These are phyloP conservation scores for Crithidia thermophila DNA, from an alignment of 208 protist genomes.

Conservation along the genomic window DNA sequence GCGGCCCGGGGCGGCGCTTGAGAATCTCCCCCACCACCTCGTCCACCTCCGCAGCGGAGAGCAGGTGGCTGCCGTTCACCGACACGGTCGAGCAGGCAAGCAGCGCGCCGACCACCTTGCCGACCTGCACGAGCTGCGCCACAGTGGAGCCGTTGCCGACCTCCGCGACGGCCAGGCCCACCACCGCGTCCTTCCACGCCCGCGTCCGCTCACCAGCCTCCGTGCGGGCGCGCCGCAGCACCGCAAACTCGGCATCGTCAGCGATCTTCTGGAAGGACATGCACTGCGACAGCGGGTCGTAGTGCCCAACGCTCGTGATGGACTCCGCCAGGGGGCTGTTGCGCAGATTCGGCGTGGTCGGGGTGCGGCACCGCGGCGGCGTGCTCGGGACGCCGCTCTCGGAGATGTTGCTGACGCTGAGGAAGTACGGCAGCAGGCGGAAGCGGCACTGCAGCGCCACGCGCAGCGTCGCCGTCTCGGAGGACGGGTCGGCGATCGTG, in stretches of 20 bases:
- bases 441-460: slow-evolving; percentile 71
- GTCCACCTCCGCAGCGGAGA: slow-evolving; percentile 47
- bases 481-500: slow-evolving; percentile 40
- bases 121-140: slow-evolving; percentile 56
- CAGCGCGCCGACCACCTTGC: slow-evolving; percentile 68
- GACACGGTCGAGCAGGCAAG: slow-evolving; percentile 52
- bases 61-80: slow-evolving; percentile 33
- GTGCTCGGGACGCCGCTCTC: slow-evolving; percentile 48
- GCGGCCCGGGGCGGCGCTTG: slow-evolving; percentile 27
- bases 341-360: slow-evolving; percentile 47
- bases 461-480: slow-evolving; percentile 44
- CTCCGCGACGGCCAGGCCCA: slow-evolving; percentile 46
- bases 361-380: slow-evolving; percentile 37
- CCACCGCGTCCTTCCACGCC: slow-evolving; percentile 53
- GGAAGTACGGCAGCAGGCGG: slow-evolving; percentile 66
- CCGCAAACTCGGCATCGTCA: slow-evolving; percentile 65
- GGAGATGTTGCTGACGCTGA: slow-evolving; percentile 62
- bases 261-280: slow-evolving; percentile 54
- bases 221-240: slow-evolving; percentile 53
- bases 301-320: slow-evolving; percentile 52
- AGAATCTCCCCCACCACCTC: slow-evolving; percentile 47
- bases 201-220: slow-evolving; percentile 24
- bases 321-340: slow-evolving; percentile 64
- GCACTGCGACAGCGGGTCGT: slow-evolving; percentile 72
- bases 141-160: slow-evolving; percentile 48